Percentiles rank a stretch among this genome's conserved stretches.
phyloP scores from a whole-genome alignment of 345 rosid genomes.

The Microcos paniculata region DNA sequence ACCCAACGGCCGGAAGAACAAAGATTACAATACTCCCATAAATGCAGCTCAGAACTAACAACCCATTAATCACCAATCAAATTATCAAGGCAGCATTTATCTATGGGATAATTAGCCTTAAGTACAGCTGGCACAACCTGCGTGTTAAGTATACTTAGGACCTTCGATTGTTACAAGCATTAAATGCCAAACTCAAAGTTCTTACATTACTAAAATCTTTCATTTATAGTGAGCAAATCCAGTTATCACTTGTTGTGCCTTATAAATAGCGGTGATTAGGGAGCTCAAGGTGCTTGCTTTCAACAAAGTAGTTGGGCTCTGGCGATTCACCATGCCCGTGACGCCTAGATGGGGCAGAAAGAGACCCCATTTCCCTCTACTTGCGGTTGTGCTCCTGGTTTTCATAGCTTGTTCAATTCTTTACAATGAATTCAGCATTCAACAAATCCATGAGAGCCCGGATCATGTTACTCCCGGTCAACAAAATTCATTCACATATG shows the following conservation, averaged over 20 bases:
- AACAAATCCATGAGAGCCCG: conserved; percentile 44
- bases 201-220: background rate
- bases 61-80: background rate
- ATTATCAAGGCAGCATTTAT: background rate
- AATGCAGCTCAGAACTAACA: background rate
- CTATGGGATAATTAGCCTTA: background rate
- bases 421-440: conserved; percentile 61
- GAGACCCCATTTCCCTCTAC: conserved; percentile 62
- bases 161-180: background rate
- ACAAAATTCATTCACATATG: conserved; percentile 30
- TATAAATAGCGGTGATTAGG: background rate
- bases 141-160: background rate
- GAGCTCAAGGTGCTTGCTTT: background rate
- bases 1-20: too few species aligned
- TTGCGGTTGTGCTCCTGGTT: conserved; percentile 35
- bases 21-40: background rate
- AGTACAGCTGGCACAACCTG: background rate
- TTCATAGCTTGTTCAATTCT: conserved; percentile 47
- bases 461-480: conserved; percentile 19
- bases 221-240: background rate
- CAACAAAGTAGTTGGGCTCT: background rate
- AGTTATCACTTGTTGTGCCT: background rate
- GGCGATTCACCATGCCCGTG: conserved; percentile 12
- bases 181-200: background rate
- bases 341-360: conserved; percentile 76